Conservation (phyloP, 768 basidiomycete genomes). For the Crepidotus variabilis region DNA sequence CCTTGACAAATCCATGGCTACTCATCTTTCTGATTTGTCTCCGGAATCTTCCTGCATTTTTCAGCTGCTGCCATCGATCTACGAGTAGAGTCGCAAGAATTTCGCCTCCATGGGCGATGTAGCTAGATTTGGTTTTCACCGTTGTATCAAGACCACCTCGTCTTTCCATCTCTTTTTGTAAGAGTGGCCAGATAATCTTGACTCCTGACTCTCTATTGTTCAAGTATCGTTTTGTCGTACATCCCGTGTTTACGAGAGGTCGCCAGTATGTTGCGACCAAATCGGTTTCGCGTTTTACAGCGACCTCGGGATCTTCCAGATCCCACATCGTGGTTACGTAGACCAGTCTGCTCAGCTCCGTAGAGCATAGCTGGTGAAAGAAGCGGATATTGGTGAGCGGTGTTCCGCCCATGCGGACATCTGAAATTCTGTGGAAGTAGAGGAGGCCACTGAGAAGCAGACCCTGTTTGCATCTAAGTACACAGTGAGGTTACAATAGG, state of each 20-base stretch:
- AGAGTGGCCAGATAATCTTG: not conserved
- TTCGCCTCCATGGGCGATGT: not conserved
- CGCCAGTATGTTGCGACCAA: not conserved
- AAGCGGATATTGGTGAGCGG: slow-evolving; percentile 37
- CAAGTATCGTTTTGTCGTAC: not conserved
- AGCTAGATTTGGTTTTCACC: not conserved
- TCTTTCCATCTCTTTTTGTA: not conserved
- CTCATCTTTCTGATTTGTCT: not conserved
- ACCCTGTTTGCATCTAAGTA: not conserved
- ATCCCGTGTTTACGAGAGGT: not conserved
- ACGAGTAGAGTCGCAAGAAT: not conserved
- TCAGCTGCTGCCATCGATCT: not conserved
- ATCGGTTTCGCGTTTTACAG: slow-evolving; percentile 29
- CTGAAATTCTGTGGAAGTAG: slow-evolving; percentile 38
- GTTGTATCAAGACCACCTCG: not conserved
- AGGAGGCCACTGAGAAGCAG: slow-evolving; percentile 24
- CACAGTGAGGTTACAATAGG: not conserved
- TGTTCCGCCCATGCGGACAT: slow-evolving; percentile 32
- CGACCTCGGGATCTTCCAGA: slow-evolving; percentile 19
- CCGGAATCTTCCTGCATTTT: not conserved
- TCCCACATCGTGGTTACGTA: slow-evolving; percentile 45
- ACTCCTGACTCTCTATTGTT: not conserved
- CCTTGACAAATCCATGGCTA: not conserved
- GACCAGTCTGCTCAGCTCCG: slow-evolving; percentile 38
- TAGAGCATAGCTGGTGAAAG: slow-evolving; percentile 43